Evolutionary conservation across 176 grass and related monocot species (phyloP), one percentile per base, ranked within the genome.

Genomic region (Urochloa ruziziensis): DNA sequence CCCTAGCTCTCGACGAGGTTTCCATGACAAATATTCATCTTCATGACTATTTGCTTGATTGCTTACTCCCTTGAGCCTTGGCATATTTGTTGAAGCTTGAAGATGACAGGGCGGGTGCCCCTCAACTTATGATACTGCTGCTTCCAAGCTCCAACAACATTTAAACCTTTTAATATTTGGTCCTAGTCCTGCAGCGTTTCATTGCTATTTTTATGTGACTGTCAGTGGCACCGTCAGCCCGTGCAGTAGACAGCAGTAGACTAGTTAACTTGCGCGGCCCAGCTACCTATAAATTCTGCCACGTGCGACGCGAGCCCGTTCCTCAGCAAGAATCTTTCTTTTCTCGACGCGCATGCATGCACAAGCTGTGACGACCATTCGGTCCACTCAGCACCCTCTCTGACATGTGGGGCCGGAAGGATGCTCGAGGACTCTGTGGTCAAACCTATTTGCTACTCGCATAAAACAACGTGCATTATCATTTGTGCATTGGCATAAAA

Each of bases 241-340:
- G 0, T 27, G 52, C 80, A 70, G 79, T 14, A 33, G 63, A 43
- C 59, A 49, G 37, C 3, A 36, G 21, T 2, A 27, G 11, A 12
- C 18, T 58, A 39, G 27, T 21, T 30, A 62, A 32, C 40, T 35
- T 34, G 40, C 32, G 59, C 18, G 14, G 73, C 8, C 35, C 73
- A 68, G 29, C 29, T 48, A 79, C 83, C 83, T 70, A 70, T 70
- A 85, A 48, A 79, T 78, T 78, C 63, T 33, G 28, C 74, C 64
- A 78, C 52, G 74, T 61, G 83, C 28, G 9, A n/a, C 35, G 28
- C 13, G 48, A 35, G 48, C 13, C 47, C 0, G n/a, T 10, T 34
- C n/a, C 28, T 36, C 37, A 37, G 9, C 17, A 27, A 61, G 40
- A 78, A 78, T 85, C 65, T 78, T 53, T 64, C 24, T 57, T 75